Base-by-base conservation (phyloP, 73 alveolate genomes). In the Stentor coeruleus region DNA sequence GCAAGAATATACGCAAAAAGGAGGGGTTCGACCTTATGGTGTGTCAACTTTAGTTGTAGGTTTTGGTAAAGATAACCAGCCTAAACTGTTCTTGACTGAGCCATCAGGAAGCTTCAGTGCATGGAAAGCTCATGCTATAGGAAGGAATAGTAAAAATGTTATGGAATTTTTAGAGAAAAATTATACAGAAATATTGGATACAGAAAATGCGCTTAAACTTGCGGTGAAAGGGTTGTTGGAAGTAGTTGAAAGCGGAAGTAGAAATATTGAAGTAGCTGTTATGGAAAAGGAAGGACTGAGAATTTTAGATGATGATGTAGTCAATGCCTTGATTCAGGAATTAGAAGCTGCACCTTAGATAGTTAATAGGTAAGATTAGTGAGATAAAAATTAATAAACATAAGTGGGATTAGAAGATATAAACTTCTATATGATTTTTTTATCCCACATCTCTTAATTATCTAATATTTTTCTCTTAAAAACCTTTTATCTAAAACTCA, bases 11-110 rank as follows among this genome's bases (percentile, higher is more conserved):
- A 96, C 99, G 41, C 97, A 96, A 77, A 93, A 89, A 80, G 96
- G 98, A 58, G 98, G 98, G n/a, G 98, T 96, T 33, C 90, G 99
- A 89, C 99, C 99, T 39, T 96, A 90, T 82, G 99, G 99, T 76
- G 89, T 94, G 77, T 93, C 98, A 36, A 92, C 98, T 42, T 84
- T 96, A 40, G 92, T 96, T 38, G 96, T 93, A 3, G 99, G 99
- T 37, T 94, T 89, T 79, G 98, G 91, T 41, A 93, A 87, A 35
- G 93, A 91, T 58, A 73, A 77, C 26, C 87, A 84, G 74, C 99
- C 99, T 28, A 87, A 89, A 42, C 94, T 96, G 74, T 95, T 85
- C 81, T 80, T 88, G 88, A 96, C 99, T 39, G 99, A 96, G 84
- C 99, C 99, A 33, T 92, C 98, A 26, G 99, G 99, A 20, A 94